These are phyloP conservation scores for Cicer yamashitae DNA, from an alignment of 306 rosid species.

Conservation along the genomic window DNA sequence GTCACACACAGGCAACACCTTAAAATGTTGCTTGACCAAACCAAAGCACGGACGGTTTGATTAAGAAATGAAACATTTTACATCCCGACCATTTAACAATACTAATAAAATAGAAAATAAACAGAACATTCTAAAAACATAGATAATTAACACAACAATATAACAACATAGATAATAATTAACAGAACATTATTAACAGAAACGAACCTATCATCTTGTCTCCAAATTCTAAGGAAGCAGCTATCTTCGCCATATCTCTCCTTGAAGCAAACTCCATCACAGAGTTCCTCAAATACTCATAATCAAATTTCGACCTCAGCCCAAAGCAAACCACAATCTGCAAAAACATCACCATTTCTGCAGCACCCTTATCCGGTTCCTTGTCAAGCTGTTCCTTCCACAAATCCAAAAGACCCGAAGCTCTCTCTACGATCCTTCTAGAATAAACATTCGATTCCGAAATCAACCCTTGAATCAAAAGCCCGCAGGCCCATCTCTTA, in stretches of 20 bases:
- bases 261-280: constrained; percentile 67
- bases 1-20: neutral
- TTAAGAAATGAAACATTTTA: neutral
- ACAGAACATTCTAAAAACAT: neutral
- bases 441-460: constrained; percentile 57
- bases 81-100: neutral
- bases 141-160: neutral
- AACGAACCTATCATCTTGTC: constrained; percentile 69
- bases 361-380: constrained; percentile 57
- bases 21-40: neutral
- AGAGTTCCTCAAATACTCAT: constrained; percentile 62
- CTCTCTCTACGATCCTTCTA: constrained; percentile 59
- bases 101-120: neutral
- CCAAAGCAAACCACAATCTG: constrained; percentile 75
- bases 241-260: constrained; percentile 85
- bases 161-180: neutral
- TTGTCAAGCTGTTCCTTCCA: constrained; percentile 71
- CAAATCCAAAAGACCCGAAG: constrained; percentile 52
- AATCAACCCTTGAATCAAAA: constrained; percentile 70
- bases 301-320: constrained; percentile 50
- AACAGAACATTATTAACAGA: neutral
- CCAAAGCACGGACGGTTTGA: neutral
- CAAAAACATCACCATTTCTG: constrained; percentile 81
- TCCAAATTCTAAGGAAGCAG: constrained; percentile 60
- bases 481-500: constrained; percentile 86